phyloP scores from a whole-genome alignment of 2,329 filamentous ascomycete species.

The Monilinia fructigena region DNA sequence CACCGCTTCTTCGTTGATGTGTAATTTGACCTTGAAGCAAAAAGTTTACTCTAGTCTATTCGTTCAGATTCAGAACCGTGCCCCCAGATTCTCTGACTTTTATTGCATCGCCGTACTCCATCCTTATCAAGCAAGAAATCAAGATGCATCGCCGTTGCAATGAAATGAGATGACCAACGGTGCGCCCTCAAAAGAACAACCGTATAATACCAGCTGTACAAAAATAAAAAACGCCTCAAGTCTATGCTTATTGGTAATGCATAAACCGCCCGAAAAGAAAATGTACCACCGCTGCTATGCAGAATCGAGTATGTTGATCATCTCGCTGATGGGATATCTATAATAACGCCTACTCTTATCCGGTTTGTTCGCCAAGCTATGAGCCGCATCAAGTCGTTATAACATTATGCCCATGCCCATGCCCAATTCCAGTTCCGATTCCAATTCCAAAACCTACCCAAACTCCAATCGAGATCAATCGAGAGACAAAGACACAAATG shows the following conservation, averaged over 20 bases:
- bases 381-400: slow-evolving; percentile 7
- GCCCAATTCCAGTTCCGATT: neutral
- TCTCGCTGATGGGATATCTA: slow-evolving; percentile 18
- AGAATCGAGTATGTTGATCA: slow-evolving; percentile 7
- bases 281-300: slow-evolving; percentile 14
- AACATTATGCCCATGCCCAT: slow-evolving; percentile 6
- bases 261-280: slow-evolving; percentile 4
- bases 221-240: neutral
- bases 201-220: neutral
- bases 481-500: slow-evolving; percentile 4
- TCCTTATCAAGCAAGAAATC: neutral
- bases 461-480: neutral
- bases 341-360: slow-evolving; percentile 4
- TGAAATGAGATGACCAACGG: neutral
- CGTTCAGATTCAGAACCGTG: neutral
- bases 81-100: no score
- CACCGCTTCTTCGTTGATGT: neutral
- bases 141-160: neutral
- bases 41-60: neutral
- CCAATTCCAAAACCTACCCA: neutral
- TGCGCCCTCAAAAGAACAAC: neutral
- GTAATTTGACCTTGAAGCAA: neutral
- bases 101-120: neutral
- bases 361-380: slow-evolving; percentile 1
- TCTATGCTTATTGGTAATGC: neutral